Conservation (phyloP, 352 stramenopile species). For the Elongisporangium prolatum region DNA sequence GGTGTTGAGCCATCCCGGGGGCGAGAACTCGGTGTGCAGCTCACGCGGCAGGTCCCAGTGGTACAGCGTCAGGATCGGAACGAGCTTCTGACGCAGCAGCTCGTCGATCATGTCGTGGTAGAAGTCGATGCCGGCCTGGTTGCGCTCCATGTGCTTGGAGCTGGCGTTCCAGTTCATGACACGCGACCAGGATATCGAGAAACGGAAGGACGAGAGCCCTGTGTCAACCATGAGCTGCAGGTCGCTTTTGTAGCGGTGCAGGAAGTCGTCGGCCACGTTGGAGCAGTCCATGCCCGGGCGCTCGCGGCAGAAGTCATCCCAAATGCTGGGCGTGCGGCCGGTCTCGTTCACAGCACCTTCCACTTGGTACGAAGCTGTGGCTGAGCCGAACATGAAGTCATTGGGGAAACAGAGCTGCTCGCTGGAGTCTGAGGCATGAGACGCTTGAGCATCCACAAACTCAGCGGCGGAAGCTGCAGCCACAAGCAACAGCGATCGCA, state of each 20-base stretch:
- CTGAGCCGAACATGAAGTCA: conserved; percentile 76
- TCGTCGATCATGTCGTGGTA: conserved; percentile 91
- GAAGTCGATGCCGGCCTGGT: conserved; percentile 84
- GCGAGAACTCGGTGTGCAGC: conserved; percentile 64
- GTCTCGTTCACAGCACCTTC: conserved; percentile 78
- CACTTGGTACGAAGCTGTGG: conserved; percentile 88
- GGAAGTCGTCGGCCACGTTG: conserved; percentile 92
- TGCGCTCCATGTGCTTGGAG: conserved; percentile 47
- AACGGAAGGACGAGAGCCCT: conserved; percentile 90
- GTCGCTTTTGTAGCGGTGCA: conserved; percentile 88
- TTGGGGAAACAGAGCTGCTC: conserved; percentile 28
- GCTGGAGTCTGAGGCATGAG: no score
- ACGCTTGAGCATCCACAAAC: no score
- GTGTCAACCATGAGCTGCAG: conserved; percentile 88
- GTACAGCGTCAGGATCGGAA: conserved; percentile 91
- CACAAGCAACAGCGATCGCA: no score
- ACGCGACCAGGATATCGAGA: conserved; percentile 91
- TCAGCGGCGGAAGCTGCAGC: no score
- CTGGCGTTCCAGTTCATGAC: conserved; percentile 76
- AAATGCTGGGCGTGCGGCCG: conserved; percentile 76
- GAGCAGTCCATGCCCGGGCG: conserved; percentile 67
- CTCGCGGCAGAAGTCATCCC: conserved; percentile 84
- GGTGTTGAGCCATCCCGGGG: conserved; percentile 44
- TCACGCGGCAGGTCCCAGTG: conserved; percentile 92
- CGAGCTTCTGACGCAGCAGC: conserved; percentile 67